Percentiles rank a stretch among this genome's conserved stretches.
phyloP scores from a whole-genome alignment of 1,139 yeast genomes.

The Yamadazyma kanchanaburiensis region DNA sequence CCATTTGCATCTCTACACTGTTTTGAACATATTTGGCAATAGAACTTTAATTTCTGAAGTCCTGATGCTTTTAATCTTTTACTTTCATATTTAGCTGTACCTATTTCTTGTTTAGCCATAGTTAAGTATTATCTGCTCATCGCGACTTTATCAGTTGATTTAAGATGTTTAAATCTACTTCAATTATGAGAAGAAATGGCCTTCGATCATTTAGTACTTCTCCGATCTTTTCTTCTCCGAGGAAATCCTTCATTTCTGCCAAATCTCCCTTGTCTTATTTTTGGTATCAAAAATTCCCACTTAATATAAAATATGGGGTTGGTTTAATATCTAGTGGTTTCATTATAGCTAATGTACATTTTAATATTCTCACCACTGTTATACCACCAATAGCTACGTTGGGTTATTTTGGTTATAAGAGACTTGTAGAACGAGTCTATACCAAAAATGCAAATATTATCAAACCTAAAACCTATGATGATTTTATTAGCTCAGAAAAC shows the following conservation, averaged over 20 bases:
- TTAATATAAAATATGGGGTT: conserved; percentile 26
- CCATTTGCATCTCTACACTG: conserved; percentile 98
- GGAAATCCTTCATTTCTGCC: conserved; percentile 29
- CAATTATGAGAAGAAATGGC: too few species aligned
- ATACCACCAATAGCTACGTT: conserved; percentile 36
- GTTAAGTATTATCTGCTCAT: too few species aligned
- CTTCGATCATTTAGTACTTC: too few species aligned
- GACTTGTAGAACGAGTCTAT: conserved; percentile 13
- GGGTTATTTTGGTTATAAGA: conserved; percentile 20
- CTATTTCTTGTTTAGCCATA: conserved; percentile 42
- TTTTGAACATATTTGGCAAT: conserved; percentile 88
- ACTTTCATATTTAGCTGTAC: conserved; percentile 78
- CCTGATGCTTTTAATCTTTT: conserved; percentile 82
- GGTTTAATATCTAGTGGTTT: conserved; percentile 24
- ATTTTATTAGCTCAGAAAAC: conserved; percentile 6
- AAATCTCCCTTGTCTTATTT: conserved; percentile 20
- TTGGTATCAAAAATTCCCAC: conserved; percentile 29
- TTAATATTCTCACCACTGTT: conserved; percentile 29
- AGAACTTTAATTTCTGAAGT: conserved; percentile 78
- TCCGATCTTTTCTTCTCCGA: too few species aligned
- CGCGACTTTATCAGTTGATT: too few species aligned
- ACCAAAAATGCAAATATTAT: conserved; percentile 12
- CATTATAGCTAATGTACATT: conserved; percentile 35
- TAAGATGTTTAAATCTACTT: too few species aligned
- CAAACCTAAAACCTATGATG: conserved; percentile 8